These are phyloP conservation scores for Podospora pseudocomata DNA, from an alignment of 495 filamentous ascomycete species.

Conservation along the genomic window DNA sequence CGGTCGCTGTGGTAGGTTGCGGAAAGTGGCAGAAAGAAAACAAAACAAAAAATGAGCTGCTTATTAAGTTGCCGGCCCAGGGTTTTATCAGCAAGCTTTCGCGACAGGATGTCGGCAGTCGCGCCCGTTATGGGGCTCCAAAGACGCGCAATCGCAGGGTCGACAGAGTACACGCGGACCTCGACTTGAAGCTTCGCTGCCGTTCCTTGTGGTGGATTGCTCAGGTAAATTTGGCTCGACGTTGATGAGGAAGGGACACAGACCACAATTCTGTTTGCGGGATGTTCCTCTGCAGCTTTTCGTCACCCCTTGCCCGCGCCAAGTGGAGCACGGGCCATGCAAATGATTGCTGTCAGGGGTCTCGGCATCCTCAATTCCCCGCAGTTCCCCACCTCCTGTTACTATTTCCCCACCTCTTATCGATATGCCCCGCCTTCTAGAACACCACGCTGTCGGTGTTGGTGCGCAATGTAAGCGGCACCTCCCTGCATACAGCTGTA, in stretches of 20 bases:
- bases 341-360: conserved; percentile 1
- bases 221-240: neutral
- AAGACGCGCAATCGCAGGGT: neutral
- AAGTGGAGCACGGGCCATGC: conserved; percentile 5
- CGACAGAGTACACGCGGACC: neutral
- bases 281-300: neutral
- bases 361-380: neutral
- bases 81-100: neutral
- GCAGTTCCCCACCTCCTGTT: neutral
- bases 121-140: neutral
- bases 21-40: conserved; percentile 30
- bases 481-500: neutral
- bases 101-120: neutral
- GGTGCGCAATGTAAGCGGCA: neutral
- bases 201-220: neutral
- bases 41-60: conserved; percentile 16
- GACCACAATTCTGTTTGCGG: conserved; percentile 1
- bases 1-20: conserved; percentile 7
- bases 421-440: neutral
- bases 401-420: neutral
- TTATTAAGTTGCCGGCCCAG: neutral
- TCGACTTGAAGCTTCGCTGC: neutral
- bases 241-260: neutral
- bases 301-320: neutral
- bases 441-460: neutral